Percentiles rank a stretch among this genome's conserved stretches.
These are phyloP conservation scores for Ogataea ramenticola DNA, from an alignment of 805 yeast species.

Conservation along the genomic window DNA sequence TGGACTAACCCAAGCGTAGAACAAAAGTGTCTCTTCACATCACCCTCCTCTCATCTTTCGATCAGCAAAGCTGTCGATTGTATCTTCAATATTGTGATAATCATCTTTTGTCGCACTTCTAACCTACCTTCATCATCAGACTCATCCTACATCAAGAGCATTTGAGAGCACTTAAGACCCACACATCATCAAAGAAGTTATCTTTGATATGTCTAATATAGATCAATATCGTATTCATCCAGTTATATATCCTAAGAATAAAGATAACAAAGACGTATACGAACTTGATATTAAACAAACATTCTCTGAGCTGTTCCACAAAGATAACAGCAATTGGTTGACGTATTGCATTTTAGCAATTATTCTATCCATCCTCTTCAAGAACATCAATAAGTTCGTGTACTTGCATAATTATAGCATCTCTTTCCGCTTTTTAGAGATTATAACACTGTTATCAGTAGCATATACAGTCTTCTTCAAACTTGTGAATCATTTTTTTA, in stretches of 20 bases:
- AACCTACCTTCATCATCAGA: too few relatives aligned
- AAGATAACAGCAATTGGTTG: not conserved
- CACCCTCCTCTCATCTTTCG: too few relatives aligned
- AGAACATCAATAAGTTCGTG: not conserved
- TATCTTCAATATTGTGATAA: too few relatives aligned
- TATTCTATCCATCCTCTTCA: not conserved
- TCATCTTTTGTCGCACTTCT: too few relatives aligned
- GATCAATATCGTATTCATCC: not conserved
- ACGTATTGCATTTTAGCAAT: not conserved
- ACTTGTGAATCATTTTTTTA: not conserved
- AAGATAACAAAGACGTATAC: not conserved
- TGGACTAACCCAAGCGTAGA: too few relatives aligned
- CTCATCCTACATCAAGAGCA: too few relatives aligned
- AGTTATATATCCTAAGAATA: not conserved
- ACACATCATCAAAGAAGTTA: too few relatives aligned
- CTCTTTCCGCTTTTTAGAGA: slow-evolving; percentile 1
- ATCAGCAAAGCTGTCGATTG: too few relatives aligned
- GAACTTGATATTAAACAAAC: not conserved
- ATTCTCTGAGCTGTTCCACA: too few relatives aligned
- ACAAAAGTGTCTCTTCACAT: too few relatives aligned
- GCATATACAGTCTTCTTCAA: not conserved
- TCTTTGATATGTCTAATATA: not conserved
- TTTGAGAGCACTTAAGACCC: too few relatives aligned
- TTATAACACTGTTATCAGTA: not conserved
- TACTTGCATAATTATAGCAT: not conserved